Conservation (phyloP, 805 yeast genomes). For the Suhomyces vadensis region DNA sequence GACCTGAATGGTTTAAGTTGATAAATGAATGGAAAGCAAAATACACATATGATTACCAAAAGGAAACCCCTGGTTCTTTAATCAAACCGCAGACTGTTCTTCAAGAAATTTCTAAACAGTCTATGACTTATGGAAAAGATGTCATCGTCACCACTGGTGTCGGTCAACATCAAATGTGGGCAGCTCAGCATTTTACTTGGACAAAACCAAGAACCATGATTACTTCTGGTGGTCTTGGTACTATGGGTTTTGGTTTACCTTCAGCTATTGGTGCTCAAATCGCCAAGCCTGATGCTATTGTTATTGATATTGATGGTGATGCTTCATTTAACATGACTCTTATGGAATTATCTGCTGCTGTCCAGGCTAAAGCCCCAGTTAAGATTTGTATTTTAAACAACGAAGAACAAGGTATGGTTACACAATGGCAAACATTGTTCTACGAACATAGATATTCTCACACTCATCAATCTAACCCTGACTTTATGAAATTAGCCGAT, state of each 20-base stretch:
- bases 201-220: slow-evolving; percentile 87
- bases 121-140: slow-evolving; percentile 62
- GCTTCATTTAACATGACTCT: slow-evolving; percentile 99
- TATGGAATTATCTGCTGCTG: slow-evolving; percentile 90
- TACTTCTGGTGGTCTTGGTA: slow-evolving; percentile 98
- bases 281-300: slow-evolving; percentile 91
- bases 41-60: slow-evolving; percentile 82
- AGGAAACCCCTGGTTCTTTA: slow-evolving; percentile 74
- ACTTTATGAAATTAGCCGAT: slow-evolving; percentile 89
- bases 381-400: slow-evolving; percentile 88
- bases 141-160: slow-evolving; percentile 96
- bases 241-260: slow-evolving; percentile 98
- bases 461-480: slow-evolving; percentile 94
- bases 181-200: slow-evolving; percentile 97
- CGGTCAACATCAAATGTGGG: slow-evolving; percentile 99
- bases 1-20: slow-evolving; percentile 78
- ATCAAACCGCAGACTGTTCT: slow-evolving; percentile 95
- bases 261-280: slow-evolving; percentile 98
- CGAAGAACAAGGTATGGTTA: slow-evolving; percentile 99
- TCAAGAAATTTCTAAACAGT: slow-evolving; percentile 71
- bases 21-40: slow-evolving; percentile 80
- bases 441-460: slow-evolving; percentile 97
- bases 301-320: slow-evolving; percentile 97
- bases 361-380: slow-evolving; percentile 88
- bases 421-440: slow-evolving; percentile 98